Conservation (phyloP, 108 stramenopile genomes). For the Pelagomonas calceolata region DNA sequence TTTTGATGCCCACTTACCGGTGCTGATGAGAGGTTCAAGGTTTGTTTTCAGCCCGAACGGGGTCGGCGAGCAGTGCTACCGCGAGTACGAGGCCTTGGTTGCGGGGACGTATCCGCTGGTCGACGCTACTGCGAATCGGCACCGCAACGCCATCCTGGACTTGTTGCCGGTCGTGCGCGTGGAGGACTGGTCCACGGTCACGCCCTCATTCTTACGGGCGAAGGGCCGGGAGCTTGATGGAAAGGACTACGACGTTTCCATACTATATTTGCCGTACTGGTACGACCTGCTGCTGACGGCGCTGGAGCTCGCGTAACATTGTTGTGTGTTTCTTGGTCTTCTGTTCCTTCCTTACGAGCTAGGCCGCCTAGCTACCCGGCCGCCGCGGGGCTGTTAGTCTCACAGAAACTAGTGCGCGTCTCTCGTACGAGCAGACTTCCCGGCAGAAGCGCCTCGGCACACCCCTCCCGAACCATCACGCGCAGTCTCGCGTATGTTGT, state of each 20-base stretch:
- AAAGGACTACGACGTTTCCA: neutral
- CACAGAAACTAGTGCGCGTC: too few relatives aligned
- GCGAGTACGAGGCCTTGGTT: neutral
- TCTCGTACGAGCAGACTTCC: too few relatives aligned
- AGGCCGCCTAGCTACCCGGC: too few relatives aligned
- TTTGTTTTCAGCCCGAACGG: neutral
- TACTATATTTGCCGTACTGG: neutral
- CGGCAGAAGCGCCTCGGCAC: too few relatives aligned
- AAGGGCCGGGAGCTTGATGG: neutral
- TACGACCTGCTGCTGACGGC: neutral
- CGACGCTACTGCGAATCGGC: neutral
- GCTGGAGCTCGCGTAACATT: neutral
- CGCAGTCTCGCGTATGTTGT: too few relatives aligned
- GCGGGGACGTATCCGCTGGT: neutral
- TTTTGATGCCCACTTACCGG: neutral
- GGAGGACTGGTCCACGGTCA: neutral
- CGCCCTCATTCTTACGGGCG: neutral
- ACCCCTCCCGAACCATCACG: too few relatives aligned
- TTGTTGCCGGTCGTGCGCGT: neutral
- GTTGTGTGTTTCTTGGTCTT: too few relatives aligned
- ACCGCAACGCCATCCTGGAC: neutral
- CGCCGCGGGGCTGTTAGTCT: too few relatives aligned
- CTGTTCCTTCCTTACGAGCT: too few relatives aligned
- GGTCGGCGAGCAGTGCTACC: slow-evolving; percentile 1
- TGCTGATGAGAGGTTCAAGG: neutral